A percentile compares a stretch with the other conserved stretches of the same genome.
Evolutionary conservation across 352 stramenopile species (phyloP).

Genomic region (Phytophthora vignae): DNA sequence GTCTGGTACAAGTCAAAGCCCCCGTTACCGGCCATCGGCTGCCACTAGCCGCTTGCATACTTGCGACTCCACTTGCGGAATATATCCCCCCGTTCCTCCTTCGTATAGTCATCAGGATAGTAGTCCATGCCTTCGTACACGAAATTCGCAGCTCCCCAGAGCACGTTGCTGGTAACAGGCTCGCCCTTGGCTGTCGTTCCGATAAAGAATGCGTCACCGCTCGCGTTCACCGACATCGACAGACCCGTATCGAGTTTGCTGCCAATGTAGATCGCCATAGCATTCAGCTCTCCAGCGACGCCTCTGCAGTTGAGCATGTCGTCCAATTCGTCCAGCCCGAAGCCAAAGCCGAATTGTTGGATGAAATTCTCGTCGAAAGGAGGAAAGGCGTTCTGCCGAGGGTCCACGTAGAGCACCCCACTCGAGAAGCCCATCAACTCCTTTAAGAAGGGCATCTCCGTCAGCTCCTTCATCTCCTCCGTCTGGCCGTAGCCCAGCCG

Average conservation of each 20-base stretch:
- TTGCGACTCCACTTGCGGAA: conserved; percentile 19
- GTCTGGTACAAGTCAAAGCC: conserved; percentile 28
- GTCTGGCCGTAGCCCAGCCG: conserved; percentile 11
- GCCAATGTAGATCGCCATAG: conserved; percentile 25
- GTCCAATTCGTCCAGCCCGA: conserved; percentile 5
- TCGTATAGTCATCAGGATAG: conserved; percentile 15
- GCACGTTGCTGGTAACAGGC: conserved; percentile 26
- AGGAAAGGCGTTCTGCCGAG: conserved; percentile 10
- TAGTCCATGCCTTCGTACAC: conserved; percentile 31
- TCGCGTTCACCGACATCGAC: conserved; percentile 24
- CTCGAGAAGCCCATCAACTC: conserved; percentile 22
- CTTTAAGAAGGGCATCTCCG: conserved; percentile 24
- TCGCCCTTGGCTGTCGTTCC: conserved; percentile 13
- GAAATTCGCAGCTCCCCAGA: conserved; percentile 30
- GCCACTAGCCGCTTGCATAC: conserved; percentile 11
- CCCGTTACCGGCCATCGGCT: conserved; percentile 17
- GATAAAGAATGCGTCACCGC: conserved; percentile 27
- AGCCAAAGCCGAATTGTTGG: conserved; percentile 16
- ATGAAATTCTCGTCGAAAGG: conserved; percentile 15
- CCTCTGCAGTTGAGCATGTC: conserved; percentile 25
- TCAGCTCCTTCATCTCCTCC: conserved; percentile 24
- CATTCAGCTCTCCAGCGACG: conserved; percentile 16
- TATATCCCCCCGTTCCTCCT: conserved; percentile 8
- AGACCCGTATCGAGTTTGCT: conserved; percentile 16
- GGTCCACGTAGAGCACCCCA: conserved; percentile 18